These are phyloP conservation scores for Yarrowia phangngaensis DNA, from an alignment of 805 yeast genomes.

Conservation along the genomic window DNA sequence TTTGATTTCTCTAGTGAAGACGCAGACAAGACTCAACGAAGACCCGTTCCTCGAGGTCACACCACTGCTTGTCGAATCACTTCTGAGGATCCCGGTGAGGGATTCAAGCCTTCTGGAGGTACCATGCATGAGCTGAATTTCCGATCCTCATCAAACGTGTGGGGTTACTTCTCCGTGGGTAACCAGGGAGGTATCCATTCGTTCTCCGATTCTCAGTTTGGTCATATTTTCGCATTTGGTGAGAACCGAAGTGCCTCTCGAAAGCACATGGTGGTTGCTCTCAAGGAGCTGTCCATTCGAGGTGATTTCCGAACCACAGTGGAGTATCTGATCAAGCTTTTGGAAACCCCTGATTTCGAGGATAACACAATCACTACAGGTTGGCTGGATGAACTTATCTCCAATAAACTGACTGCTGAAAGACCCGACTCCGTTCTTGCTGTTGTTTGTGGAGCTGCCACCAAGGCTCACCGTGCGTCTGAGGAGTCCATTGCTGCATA, in stretches of 20 bases:
- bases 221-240: constrained; percentile 98
- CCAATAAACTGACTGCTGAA: constrained; percentile 92
- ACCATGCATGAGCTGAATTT: constrained; percentile 92
- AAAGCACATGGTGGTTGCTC: constrained; percentile 98
- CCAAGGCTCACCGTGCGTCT: constrained; percentile 84
- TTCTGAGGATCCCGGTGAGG: constrained; percentile 98
- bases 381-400: constrained; percentile 95
- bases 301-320: constrained; percentile 99
- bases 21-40: constrained; percentile 74
- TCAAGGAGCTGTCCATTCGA: constrained; percentile 91
- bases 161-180: constrained; percentile 99
- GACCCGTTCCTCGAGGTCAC: constrained; percentile 96
- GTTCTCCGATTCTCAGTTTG: constrained; percentile 97
- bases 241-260: constrained; percentile 97
- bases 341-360: constrained; percentile 96
- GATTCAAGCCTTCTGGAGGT: constrained; percentile 98
- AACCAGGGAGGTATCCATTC: constrained; percentile 97
- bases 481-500: constrained; percentile 68
- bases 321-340: constrained; percentile 88
- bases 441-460: constrained; percentile 94
- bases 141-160: constrained; percentile 94
- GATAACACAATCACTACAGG: constrained; percentile 97
- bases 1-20: constrained; percentile 76
- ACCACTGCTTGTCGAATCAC: constrained; percentile 99
- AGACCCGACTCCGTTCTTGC: constrained; percentile 91